These are phyloP conservation scores for Oenanthe sinensis DNA, from an alignment of 129 eudicot species.

Conservation along the genomic window DNA sequence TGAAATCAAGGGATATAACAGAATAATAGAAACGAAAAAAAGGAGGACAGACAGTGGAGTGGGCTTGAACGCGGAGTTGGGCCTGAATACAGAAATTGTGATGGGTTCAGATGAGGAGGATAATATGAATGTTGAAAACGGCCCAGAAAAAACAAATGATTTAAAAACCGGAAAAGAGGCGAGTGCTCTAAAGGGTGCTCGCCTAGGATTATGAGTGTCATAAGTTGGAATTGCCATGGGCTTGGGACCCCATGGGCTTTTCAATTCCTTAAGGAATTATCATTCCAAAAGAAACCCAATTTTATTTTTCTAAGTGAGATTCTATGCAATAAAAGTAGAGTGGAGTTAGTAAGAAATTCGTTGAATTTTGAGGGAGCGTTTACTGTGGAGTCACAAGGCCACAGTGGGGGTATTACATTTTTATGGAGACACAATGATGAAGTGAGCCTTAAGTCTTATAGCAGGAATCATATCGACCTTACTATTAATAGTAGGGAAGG, in stretches of 20 bases:
- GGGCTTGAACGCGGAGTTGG: too few species aligned
- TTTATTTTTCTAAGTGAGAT: background rate
- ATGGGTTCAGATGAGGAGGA: too few species aligned
- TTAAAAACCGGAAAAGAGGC: too few species aligned
- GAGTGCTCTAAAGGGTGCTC: too few species aligned
- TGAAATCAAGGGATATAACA: too few species aligned
- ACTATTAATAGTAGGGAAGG: background rate
- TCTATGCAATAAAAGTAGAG: background rate
- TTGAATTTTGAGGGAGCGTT: background rate
- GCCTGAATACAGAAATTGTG: too few species aligned
- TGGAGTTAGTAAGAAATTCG: background rate
- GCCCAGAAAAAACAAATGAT: too few species aligned
- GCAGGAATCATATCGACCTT: background rate
- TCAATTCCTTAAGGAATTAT: background rate
- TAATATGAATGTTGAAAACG: too few species aligned
- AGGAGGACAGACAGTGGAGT: too few species aligned
- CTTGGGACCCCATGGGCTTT: background rate
- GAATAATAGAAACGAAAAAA: too few species aligned
- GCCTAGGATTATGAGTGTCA: background rate
- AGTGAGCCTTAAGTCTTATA: background rate
- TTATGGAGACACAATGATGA: background rate
- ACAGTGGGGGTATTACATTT: background rate
- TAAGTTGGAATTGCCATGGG: background rate
- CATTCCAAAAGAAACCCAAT: background rate
- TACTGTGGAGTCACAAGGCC: background rate